Base-by-base conservation (phyloP, 2,329 filamentous ascomycete species). In the Cordyceps militaris region DNA sequence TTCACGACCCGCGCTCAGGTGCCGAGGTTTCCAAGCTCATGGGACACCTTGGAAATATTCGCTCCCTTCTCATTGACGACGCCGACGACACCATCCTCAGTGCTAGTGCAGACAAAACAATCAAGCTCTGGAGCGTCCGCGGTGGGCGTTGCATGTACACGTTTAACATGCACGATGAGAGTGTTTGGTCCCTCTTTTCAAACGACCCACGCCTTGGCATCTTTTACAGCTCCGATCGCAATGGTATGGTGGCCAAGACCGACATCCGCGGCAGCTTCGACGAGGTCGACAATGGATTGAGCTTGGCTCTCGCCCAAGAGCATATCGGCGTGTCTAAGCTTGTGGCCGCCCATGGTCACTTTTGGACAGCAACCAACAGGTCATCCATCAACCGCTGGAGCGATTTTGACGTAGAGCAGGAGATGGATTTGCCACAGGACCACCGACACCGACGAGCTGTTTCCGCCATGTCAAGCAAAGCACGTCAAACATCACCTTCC, bases 101-200 rank as follows among this genome's bases (percentile, higher is more conserved):
- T 0, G 92, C 91, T 14, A 96, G 92, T 65, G 93, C 93, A 1
- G 94, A 99, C 70, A 91, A 96, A 73, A 97, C 94, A 0, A 87
- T 99, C 76, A 99, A 99, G 75, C 85, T 97, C 59, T 99, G 94
- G 94, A 97, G 92, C 63, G 86, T 97, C 64, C 94, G 89, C 11
- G 93, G 91, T 23, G 94, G 94, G 57, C 83, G 94, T 64, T 99
- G 94, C 78, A 93, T 97, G 87, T 91, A 97, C 73, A 99, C 94
- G 0, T 82, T 99, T 65, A 97, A 92, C 56, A 99, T 99, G 94
- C 94, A 99, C 74, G 96, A 96, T 68, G 91, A 96, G 68, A 97
- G 92, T 69, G 90, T 99, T 23, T 99, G 94, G 94, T 95, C 91
- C 1, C 79, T 99, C 23, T 96, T 88, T 72, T 97, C 94, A 0